Percentiles rank a stretch among this genome's conserved stretches.
These are phyloP conservation scores for Miscanthus sacchariflorus DNA, from an alignment of 202 grass and related monocot species.

Conservation along the genomic window DNA sequence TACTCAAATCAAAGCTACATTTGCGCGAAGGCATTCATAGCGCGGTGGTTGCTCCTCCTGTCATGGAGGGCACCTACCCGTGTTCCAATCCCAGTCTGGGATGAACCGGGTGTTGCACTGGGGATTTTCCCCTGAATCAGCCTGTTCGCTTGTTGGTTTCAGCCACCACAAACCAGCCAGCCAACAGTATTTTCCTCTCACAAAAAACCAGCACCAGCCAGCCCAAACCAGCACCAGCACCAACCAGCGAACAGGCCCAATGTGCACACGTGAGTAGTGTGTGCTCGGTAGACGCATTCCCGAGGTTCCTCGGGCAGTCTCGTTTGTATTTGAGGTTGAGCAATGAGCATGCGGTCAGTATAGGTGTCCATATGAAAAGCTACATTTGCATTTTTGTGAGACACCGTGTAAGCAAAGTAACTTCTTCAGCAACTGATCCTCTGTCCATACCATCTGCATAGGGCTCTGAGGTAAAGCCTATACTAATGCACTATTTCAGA, in stretches of 20 bases:
- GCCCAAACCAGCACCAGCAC: too few relatives aligned
- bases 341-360: neutral
- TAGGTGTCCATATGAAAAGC: neutral
- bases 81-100: neutral
- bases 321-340: neutral
- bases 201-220: too few relatives aligned
- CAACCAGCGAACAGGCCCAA: too few relatives aligned
- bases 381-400: constrained; percentile 12
- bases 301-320: neutral
- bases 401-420: neutral
- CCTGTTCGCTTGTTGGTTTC: too few relatives aligned
- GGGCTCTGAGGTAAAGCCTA: neutral
- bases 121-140: neutral
- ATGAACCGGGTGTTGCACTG: neutral
- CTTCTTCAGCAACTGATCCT: neutral
- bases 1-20: neutral
- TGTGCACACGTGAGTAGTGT: too few relatives aligned
- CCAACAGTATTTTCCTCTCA: too few relatives aligned
- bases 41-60: too few relatives aligned
- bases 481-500: neutral
- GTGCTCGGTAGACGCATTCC: neutral
- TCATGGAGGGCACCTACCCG: neutral
- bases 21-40: neutral
- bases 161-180: too few relatives aligned
- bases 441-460: neutral